Conservation (phyloP, 2,329 filamentous ascomycete species). For the Colletotrichum sp. region DNA sequence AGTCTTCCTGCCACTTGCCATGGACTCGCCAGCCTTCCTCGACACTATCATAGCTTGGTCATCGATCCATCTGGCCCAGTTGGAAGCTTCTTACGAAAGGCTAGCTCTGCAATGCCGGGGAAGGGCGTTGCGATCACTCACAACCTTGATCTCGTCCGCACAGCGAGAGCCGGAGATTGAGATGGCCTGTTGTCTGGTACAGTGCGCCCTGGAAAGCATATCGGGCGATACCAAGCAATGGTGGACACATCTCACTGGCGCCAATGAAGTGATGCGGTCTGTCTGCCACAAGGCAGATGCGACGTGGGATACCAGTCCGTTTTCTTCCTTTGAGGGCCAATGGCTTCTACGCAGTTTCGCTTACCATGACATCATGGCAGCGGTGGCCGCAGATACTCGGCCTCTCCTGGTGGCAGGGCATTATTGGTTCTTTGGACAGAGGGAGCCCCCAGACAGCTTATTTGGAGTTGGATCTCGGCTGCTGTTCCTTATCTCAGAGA, state of each 20-base stretch:
- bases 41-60: not conserved
- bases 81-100: not conserved
- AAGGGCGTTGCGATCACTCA: not conserved
- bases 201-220: not conserved
- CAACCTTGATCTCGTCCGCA: not conserved
- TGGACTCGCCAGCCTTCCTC: not conserved
- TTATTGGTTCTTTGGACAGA: not conserved
- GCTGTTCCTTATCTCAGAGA: not conserved
- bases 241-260: not conserved
- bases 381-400: not conserved
- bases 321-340: not conserved
- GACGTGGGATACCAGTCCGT: not conserved
- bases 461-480: not conserved
- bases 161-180: not conserved
- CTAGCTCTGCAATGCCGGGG: not conserved
- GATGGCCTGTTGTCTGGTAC: not conserved
- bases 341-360: not conserved
- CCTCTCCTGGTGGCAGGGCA: not conserved
- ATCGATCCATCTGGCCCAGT: not conserved
- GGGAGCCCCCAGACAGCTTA: not conserved
- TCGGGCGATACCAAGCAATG: not conserved
- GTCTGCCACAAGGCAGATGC: not conserved
- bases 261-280: not conserved
- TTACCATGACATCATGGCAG: not conserved
- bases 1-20: not conserved